phyloP scores from a whole-genome alignment of 2,329 filamentous ascomycete species.

The Aphanoascus verrucosus region DNA sequence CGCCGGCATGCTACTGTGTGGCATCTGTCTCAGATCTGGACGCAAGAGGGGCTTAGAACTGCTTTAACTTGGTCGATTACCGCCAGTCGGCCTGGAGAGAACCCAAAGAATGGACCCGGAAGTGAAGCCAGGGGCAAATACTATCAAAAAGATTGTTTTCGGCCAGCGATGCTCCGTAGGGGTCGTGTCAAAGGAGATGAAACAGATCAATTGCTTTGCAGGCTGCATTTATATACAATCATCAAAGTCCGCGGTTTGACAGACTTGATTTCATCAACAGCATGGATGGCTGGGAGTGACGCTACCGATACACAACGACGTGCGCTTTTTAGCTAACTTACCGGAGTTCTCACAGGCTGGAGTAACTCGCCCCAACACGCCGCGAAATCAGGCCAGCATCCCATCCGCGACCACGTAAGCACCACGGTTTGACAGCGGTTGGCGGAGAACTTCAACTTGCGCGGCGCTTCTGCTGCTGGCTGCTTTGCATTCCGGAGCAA shows the following conservation, averaged over 20 bases:
- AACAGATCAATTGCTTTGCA: not conserved
- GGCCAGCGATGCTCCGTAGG: not conserved
- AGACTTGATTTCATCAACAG: too few species aligned
- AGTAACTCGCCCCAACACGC: too few species aligned
- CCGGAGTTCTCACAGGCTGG: too few species aligned
- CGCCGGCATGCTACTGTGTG: constrained; percentile 9
- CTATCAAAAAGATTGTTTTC: not conserved
- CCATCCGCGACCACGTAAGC: constrained; percentile 6
- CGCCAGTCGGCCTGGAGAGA: not conserved
- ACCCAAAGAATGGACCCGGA: not conserved
- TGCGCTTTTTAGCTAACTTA: too few species aligned
- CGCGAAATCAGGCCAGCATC: constrained; percentile 1
- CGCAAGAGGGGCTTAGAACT: not conserved
- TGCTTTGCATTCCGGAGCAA: too few species aligned
- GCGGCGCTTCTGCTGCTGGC: too few species aligned
- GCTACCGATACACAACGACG: too few species aligned
- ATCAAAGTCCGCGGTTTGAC: not conserved
- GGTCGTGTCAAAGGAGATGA: not conserved
- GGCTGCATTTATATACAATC: too few species aligned
- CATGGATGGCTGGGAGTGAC: too few species aligned
- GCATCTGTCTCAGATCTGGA: constrained; percentile 12
- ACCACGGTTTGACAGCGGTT: not conserved
- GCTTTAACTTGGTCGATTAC: not conserved
- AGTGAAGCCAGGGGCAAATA: not conserved
- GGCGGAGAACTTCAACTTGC: not conserved